Percentiles rank a stretch among this genome's conserved stretches.
These are phyloP conservation scores for Fraxinus paxiana DNA, from an alignment of 305 asterid genomes.

Conservation along the genomic window DNA sequence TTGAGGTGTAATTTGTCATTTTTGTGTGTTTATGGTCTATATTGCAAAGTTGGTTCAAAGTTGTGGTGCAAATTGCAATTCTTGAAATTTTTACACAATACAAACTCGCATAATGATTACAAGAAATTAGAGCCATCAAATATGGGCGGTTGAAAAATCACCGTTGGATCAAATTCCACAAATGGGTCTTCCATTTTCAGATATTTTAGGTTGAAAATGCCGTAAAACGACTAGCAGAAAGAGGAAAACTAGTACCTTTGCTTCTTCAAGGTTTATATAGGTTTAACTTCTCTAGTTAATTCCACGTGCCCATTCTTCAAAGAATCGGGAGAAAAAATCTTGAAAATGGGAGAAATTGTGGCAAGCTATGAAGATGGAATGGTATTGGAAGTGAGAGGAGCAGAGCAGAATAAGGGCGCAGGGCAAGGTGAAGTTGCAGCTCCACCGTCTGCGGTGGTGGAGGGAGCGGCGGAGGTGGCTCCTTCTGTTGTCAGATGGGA, in stretches of 20 bases:
- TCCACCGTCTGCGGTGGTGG: constrained; percentile 8
- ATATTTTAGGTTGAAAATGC: constrained; percentile 36
- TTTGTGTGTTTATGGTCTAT: neutral
- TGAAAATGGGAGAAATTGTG: constrained; percentile 57
- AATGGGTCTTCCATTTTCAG: constrained; percentile 31
- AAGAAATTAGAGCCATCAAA: constrained; percentile 48
- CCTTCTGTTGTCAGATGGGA: constrained; percentile 57
- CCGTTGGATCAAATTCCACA: constrained; percentile 32
- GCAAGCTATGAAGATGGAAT: constrained; percentile 40
- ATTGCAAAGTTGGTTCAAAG: neutral
- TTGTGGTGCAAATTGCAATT: constrained; percentile 4
- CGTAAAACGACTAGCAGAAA: constrained; percentile 15
- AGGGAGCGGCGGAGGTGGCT: constrained; percentile 25
- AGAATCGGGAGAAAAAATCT: constrained; percentile 7
- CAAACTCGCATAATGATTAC: neutral
- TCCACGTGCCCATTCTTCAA: constrained; percentile 6
- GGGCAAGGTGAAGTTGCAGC: constrained; percentile 26
- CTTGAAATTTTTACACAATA: neutral
- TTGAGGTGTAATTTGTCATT: neutral
- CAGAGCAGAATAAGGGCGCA: constrained; percentile 17
- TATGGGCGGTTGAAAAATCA: constrained; percentile 41
- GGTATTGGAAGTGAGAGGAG: constrained; percentile 28
- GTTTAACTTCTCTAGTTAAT: constrained; percentile 22
- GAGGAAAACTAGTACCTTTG: constrained; percentile 6
- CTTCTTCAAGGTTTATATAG: neutral